Percentiles rank a stretch among this genome's conserved stretches.
These are phyloP conservation scores for Amphibolis antarctica DNA, from an alignment of 106 monocot genomes.

Conservation along the genomic window DNA sequence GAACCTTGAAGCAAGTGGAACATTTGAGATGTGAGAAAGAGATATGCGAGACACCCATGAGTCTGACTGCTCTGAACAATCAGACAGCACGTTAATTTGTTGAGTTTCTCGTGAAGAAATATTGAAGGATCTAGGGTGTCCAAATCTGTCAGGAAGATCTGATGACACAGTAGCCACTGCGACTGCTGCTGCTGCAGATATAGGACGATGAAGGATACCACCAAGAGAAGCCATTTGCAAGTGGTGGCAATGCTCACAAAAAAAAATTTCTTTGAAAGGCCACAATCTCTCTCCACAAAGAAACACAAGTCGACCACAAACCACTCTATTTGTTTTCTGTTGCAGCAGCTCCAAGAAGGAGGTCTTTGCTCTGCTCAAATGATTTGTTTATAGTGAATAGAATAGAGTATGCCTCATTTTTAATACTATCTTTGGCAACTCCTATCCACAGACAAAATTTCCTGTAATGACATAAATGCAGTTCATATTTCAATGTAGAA, in stretches of 20 bases:
- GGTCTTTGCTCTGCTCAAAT: neutral
- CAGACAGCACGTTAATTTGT: neutral
- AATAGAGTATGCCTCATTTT: too few species aligned
- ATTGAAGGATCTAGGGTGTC: slow-evolving; percentile 15
- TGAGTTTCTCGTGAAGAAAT: neutral
- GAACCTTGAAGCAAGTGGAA: slow-evolving; percentile 7
- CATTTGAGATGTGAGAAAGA: slow-evolving; percentile 22
- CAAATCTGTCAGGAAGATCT: slow-evolving; percentile 48
- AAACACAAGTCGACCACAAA: too few species aligned
- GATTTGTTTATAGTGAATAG: too few species aligned
- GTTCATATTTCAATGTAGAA: too few species aligned
- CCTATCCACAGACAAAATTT: too few species aligned
- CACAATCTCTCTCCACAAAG: neutral
- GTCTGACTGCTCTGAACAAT: slow-evolving; percentile 3
- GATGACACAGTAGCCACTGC: slow-evolving; percentile 55
- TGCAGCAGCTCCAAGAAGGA: neutral
- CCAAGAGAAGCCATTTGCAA: slow-evolving; percentile 64
- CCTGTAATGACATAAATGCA: too few species aligned
- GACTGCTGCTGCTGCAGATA: slow-evolving; percentile 59
- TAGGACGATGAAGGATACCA: slow-evolving; percentile 61
- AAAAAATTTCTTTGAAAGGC: neutral
- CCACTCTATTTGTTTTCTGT: neutral
- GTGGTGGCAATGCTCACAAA: neutral
- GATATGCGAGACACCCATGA: slow-evolving; percentile 27
- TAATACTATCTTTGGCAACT: too few species aligned